A percentile compares a stretch with the other conserved stretches of the same genome.
phyloP scores from a whole-genome alignment of 2,329 filamentous ascomycete genomes.

The Penicillium sp. region DNA sequence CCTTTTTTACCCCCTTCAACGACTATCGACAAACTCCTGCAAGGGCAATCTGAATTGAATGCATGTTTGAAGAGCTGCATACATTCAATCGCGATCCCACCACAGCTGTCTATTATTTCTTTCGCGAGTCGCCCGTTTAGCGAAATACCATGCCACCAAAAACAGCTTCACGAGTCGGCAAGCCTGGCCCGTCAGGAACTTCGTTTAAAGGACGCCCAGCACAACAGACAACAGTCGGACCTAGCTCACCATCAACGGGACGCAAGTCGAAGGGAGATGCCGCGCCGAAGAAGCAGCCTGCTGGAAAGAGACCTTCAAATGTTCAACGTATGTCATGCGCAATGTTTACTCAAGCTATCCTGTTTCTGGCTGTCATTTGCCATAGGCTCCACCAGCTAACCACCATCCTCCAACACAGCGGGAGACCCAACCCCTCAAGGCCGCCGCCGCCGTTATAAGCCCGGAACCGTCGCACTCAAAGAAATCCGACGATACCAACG shows the following conservation, averaged over 20 bases:
- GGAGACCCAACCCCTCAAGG: slow-evolving; percentile 72
- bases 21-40: slow-evolving; percentile 7
- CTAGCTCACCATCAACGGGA: slow-evolving; percentile 15
- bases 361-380: slow-evolving; percentile 3
- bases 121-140: not conserved
- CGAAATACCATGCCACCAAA: slow-evolving; percentile 36
- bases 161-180: slow-evolving; percentile 14
- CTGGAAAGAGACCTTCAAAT: slow-evolving; percentile 33
- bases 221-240: slow-evolving; percentile 7
- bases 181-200: slow-evolving; percentile 19
- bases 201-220: slow-evolving; percentile 9
- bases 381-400: slow-evolving; percentile 18
- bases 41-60: slow-evolving; percentile 15
- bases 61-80: slow-evolving; percentile 1
- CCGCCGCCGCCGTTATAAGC: slow-evolving; percentile 67
- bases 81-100: slow-evolving; percentile 12
- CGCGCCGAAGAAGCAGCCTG: slow-evolving; percentile 27
- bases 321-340: slow-evolving; percentile 42
- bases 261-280: slow-evolving; percentile 25
- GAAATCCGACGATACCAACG: slow-evolving; percentile 92
- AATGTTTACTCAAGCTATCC: not conserved
- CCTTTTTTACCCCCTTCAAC: not conserved
- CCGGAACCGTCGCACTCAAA: slow-evolving; percentile 83
- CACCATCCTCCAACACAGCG: slow-evolving; percentile 51
- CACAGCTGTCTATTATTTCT: slow-evolving; percentile 2